Base-by-base conservation (phyloP, 2,329 filamentous ascomycete species). In the Alternaria arbusti region DNA sequence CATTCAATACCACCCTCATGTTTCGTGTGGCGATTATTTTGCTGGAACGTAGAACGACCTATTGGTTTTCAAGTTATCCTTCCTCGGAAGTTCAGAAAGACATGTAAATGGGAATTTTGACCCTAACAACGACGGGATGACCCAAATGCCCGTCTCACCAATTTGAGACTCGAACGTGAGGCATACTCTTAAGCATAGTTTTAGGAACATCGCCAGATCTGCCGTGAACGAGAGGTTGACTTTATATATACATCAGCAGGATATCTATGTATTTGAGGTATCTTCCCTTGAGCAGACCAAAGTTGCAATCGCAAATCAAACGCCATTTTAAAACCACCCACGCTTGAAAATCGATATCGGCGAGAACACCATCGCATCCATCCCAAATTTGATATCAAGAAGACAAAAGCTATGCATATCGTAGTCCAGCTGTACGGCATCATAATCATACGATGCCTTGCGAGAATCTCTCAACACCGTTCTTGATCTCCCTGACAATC, bases 401-500 rank as follows among this genome's bases (percentile, higher is more conserved):
- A 32, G 17, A 13, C 12, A 12, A 46, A 32, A 25, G 22, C 15
- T 40, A 22, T 25, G 8, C 49, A n/a, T 23, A 11, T 10, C 7
- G 8, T 36, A 22, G 11, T 15, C 8, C 13, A 11, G 9, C 6
- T 25, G 13, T 22, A 20, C n/a, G 3, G 11, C 23, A 6, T 11
- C 20, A n/a, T 8, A 3, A 4, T 61, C 70, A 74, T 25, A 78
- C 66, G 49, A 75, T 74, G 3, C 84, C 83, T 61, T 88, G 86
- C 49, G 85, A 79, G 72, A 91, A 91, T 23, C 89, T 88, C 32
- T 88, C 87, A 57, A 93, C 89, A 28, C 91, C 91, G 79, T 89
- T 92, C 80, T 91, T 92, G 65, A 96, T 87, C 81, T 94, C 91
- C 61, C 83, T 85, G 26, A 95, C 91, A 76, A 96, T 93, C 75